Evolutionary conservation across 495 filamentous ascomycete species (phyloP).

Genomic region (Geoglossum glabrum): DNA sequence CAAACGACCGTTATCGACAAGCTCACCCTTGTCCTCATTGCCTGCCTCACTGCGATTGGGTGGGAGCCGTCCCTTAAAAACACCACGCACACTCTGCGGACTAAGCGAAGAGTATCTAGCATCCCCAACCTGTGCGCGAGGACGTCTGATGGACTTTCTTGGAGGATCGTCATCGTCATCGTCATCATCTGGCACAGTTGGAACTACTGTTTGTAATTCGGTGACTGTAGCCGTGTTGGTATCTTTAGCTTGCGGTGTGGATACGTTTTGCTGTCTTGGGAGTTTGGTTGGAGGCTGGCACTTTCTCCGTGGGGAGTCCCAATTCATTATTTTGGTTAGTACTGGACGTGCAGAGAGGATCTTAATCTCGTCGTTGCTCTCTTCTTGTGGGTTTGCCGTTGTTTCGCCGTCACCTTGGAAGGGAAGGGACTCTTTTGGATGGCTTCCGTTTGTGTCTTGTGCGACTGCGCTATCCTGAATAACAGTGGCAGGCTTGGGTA

Average conservation of each 20-base stretch:
- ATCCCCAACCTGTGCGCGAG: too few relatives aligned
- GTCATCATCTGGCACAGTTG: neutral
- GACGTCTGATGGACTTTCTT: neutral
- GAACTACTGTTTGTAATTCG: neutral
- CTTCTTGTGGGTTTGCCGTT: neutral
- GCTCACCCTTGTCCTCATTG: neutral
- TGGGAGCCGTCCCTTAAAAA: neutral
- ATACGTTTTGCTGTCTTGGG: neutral
- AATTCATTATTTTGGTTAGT: neutral
- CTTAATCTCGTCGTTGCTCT: neutral
- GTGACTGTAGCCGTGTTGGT: neutral
- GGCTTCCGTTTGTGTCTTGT: neutral
- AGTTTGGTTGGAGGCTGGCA: neutral
- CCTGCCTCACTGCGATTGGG: neutral
- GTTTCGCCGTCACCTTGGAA: neutral
- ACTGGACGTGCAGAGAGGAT: neutral
- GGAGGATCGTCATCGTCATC: neutral
- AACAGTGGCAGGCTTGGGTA: neutral
- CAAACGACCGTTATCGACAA: neutral
- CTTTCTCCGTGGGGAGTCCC: neutral
- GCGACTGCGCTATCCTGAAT: neutral
- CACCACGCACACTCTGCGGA: too few relatives aligned
- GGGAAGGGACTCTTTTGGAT: neutral
- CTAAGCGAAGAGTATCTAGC: too few relatives aligned
- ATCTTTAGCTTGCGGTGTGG: neutral